Conservation (phyloP, 164 flowering plant genomes). For the Cinnamomum chago region DNA sequence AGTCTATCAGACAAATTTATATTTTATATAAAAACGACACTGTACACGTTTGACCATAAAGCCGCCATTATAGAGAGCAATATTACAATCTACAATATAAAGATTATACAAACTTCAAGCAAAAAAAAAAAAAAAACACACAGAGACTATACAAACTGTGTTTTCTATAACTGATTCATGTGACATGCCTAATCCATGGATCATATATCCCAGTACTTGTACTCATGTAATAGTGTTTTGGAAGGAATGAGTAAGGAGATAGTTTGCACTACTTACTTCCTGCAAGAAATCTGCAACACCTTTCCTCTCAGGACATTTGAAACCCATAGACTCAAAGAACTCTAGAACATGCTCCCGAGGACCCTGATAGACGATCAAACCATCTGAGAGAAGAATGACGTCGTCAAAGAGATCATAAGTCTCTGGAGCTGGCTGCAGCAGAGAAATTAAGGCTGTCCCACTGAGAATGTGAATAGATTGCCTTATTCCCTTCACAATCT, state of each 20-base stretch:
- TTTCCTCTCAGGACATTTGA: background rate
- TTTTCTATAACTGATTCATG: too few species aligned
- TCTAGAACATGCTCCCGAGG: background rate
- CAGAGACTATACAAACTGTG: too few species aligned
- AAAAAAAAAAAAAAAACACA: too few species aligned
- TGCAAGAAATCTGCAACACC: background rate
- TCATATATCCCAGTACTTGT: too few species aligned
- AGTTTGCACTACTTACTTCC: background rate
- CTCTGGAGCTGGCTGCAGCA: constrained; percentile 43
- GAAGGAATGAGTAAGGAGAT: background rate
- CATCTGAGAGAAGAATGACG: background rate
- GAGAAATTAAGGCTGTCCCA: constrained; percentile 41
- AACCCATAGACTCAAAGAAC: background rate
- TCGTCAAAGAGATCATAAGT: constrained; percentile 33
- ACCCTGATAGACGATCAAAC: background rate
- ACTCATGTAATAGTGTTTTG: too few species aligned
- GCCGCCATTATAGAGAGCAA: too few species aligned
- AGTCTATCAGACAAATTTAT: too few species aligned
- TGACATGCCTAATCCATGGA: too few species aligned
- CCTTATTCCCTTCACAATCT: constrained; percentile 47
- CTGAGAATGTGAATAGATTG: constrained; percentile 40
- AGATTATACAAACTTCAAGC: too few species aligned
- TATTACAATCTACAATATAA: too few species aligned
- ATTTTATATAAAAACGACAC: too few species aligned
- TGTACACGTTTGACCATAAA: too few species aligned